A percentile compares a stretch with the other conserved stretches of the same genome.
These are phyloP conservation scores for Eragrostis nindensis DNA, from an alignment of 176 grass and related monocot species.

Conservation along the genomic window DNA sequence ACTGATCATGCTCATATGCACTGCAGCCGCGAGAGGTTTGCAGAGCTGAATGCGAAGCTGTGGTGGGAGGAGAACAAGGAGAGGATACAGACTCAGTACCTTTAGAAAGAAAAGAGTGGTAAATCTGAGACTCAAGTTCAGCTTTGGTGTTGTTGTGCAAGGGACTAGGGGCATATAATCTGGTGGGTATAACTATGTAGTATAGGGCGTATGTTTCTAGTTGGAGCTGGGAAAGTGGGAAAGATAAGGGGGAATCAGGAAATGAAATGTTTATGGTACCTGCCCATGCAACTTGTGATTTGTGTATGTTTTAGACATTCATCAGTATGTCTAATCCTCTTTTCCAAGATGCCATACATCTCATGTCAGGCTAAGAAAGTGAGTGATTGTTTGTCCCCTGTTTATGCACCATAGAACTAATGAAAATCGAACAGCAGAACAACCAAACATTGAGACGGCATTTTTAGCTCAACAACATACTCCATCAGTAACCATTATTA, in stretches of 20 bases:
- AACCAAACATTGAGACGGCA: not conserved
- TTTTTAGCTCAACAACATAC: not conserved
- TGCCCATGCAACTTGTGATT: constrained; percentile 32
- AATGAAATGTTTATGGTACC: constrained; percentile 20
- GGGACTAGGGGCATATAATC: constrained; percentile 4
- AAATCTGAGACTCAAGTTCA: not conserved
- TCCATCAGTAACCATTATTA: not conserved
- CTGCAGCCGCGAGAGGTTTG: constrained; percentile 78
- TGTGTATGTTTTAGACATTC: constrained; percentile 43
- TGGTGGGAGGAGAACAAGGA: constrained; percentile 95
- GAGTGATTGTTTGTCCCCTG: not conserved
- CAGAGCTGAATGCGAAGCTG: constrained; percentile 73
- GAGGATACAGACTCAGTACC: constrained; percentile 76
- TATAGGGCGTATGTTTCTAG: constrained; percentile 30
- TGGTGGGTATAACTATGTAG: constrained; percentile 48
- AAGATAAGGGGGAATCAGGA: constrained; percentile 30
- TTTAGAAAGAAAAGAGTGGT: constrained; percentile 23
- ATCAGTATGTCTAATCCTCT: constrained; percentile 29
- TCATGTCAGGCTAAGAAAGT: not conserved
- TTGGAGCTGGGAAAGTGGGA: constrained; percentile 48
- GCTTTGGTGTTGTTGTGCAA: constrained; percentile 32
- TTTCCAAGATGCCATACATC: not conserved
- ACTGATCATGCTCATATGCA: not conserved
- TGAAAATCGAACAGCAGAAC: not conserved
- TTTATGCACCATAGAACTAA: not conserved